These are phyloP conservation scores for Warburgia ugandensis DNA, from an alignment of 164 flowering plant genomes.

Conservation along the genomic window DNA sequence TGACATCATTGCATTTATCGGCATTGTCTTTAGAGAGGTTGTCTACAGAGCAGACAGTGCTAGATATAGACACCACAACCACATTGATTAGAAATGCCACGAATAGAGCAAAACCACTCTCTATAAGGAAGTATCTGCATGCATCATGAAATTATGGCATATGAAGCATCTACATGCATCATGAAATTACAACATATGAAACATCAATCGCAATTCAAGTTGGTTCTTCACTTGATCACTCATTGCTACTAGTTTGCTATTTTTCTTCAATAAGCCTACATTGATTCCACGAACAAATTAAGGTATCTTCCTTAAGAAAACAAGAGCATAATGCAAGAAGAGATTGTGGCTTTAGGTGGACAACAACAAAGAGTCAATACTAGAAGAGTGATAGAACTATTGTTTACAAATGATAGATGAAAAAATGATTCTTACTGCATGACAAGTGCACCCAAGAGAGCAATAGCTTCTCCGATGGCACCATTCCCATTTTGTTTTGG, in stretches of 20 bases:
- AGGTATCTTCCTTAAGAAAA: slow-evolving; percentile 85
- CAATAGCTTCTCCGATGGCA: slow-evolving; percentile 80
- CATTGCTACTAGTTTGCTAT: no score
- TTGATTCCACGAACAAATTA: no score
- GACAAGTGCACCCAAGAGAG: slow-evolving; percentile 95
- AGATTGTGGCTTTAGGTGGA: slow-evolving; percentile 69
- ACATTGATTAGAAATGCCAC: slow-evolving; percentile 78
- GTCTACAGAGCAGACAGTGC: slow-evolving; percentile 46
- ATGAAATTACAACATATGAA: no score
- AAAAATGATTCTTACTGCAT: slow-evolving; percentile 73
- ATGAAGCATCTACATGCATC: no score
- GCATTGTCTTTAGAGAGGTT: slow-evolving; percentile 23
- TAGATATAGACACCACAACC: slow-evolving; percentile 62
- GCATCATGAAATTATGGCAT: slow-evolving; percentile 46
- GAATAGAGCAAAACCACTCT: slow-evolving; percentile 75
- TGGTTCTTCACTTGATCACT: no score
- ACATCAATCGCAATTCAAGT: no score
- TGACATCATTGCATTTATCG: slow-evolving; percentile 44
- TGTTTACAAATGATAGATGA: slow-evolving; percentile 3
- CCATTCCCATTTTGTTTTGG: slow-evolving; percentile 72
- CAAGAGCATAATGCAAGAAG: slow-evolving; percentile 90
- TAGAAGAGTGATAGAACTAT: not conserved
- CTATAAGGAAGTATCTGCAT: slow-evolving; percentile 64
- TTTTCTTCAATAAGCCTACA: no score
- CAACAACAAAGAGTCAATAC: slow-evolving; percentile 5